Evolutionary conservation across 495 filamentous ascomycete species (phyloP), one percentile per base, ranked within the genome.

Genomic region (Xylaria intraflava): DNA sequence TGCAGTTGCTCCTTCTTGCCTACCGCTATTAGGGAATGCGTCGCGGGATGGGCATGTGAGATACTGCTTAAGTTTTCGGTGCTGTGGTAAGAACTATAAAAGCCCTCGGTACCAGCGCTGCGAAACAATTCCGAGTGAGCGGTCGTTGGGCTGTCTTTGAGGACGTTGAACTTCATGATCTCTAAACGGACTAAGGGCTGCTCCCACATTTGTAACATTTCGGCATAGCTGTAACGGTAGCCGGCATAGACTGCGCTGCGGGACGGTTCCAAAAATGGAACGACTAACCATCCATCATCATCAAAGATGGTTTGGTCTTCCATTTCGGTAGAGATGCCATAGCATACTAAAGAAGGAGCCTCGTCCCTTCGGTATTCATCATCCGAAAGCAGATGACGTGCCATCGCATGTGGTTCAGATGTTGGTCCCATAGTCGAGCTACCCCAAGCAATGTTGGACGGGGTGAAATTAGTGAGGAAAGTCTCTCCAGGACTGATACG

Each of bases 191-290:
- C 78, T 4, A 88, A 74, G 0, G 86, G 84, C 7, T 92, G 74
- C n/a, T 80, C 78, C 91, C 92, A 96, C 51, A 86, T 80, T 40
- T 81, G 84, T 1, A 96, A 76, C 58, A 94, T 77, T 55, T 92
- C 79, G 10, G 92, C 88, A 63, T 96, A 96, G 33, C 83, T 76
- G 47, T 80, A 78, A 16, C 91, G 82, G 67, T 94, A 96, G 39
- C 79, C 78, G 7, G 71, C 71, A 59, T 89, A 91, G 5, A 84
- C 65, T 29, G 72, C 62, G 40, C 77, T 68, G 38, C 81, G 80
- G 29, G 71, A 76, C 6, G 76, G 77, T 50, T 95, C 84, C 6
- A 95, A 76, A 23, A 96, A 75, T 1, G 88, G 78, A 2, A 81
- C 76, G 31, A 76, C 77, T 44, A 85, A 72, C 66, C 78, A 78